phyloP scores from a whole-genome alignment of 768 basidiomycete species.

The Naganishia onofrii region DNA sequence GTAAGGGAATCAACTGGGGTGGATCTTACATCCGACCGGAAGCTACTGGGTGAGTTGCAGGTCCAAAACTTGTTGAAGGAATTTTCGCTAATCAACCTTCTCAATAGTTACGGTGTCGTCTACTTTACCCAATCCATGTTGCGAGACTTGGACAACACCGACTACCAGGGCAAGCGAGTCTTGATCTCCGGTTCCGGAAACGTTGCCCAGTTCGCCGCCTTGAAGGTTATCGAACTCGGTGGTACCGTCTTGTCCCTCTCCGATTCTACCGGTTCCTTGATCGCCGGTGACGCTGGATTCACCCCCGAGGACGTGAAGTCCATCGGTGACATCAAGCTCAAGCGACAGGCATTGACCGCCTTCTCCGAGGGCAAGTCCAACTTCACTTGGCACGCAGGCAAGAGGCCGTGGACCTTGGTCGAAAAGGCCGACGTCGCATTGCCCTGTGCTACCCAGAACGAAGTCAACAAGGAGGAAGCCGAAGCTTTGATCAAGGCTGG shows the following conservation, averaged over 20 bases:
- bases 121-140: conserved; percentile 71
- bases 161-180: conserved; percentile 56
- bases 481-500: conserved; percentile 68
- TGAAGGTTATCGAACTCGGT: conserved; percentile 74
- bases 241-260: conserved; percentile 69
- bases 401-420: conserved; percentile 68
- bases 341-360: conserved; percentile 46
- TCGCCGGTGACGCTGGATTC: conserved; percentile 61
- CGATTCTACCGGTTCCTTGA: conserved; percentile 70
- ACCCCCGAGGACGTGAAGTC: conserved; percentile 58
- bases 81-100: not conserved
- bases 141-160: conserved; percentile 62
- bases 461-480: conserved; percentile 66
- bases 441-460: conserved; percentile 72
- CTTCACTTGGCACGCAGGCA: conserved; percentile 54
- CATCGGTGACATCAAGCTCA: conserved; percentile 52
- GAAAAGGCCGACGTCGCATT: conserved; percentile 65
- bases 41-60: conserved; percentile 57
- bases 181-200: conserved; percentile 64
- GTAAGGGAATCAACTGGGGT: conserved; percentile 68
- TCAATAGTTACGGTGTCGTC: conserved; percentile 62
- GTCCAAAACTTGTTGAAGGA: not conserved
- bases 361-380: conserved; percentile 54
- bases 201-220: conserved; percentile 70
- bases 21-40: conserved; percentile 72